Conservation (phyloP, 2,329 filamentous ascomycete species). For the Conoideocrella luteorostrata region DNA sequence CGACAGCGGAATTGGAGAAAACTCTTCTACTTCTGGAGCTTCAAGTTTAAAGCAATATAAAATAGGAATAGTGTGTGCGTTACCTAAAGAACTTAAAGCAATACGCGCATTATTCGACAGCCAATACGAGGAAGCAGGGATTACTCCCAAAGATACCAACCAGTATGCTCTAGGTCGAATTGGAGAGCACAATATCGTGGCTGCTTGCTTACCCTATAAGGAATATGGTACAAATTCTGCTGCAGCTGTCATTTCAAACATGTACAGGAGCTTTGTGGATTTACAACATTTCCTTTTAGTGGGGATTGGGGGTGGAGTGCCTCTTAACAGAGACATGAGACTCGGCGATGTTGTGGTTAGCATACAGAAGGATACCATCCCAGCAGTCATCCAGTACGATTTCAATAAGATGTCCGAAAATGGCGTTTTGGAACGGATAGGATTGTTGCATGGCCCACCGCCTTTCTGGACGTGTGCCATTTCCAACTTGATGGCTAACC, state of each 20-base stretch:
- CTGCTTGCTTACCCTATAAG: constrained; percentile 11
- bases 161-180: constrained; percentile 12
- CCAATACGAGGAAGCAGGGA: background rate
- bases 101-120: background rate
- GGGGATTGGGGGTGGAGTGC: constrained; percentile 2
- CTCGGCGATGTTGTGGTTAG: constrained; percentile 15
- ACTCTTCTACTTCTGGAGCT: background rate
- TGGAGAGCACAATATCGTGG: constrained; percentile 10
- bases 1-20: background rate
- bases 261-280: constrained; percentile 3
- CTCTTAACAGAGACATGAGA: constrained; percentile 5
- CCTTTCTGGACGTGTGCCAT: background rate
- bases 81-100: background rate
- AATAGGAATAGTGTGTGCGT: background rate
- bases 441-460: background rate
- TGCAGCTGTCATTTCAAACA: constrained; percentile 7
- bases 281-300: background rate
- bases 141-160: background rate
- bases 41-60: background rate
- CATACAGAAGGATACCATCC: background rate
- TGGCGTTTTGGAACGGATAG: background rate
- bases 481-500: background rate
- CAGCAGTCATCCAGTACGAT: constrained; percentile 14
- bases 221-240: constrained; percentile 12
- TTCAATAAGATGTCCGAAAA: constrained; percentile 5